A percentile compares a stretch with the other conserved stretches of the same genome.
Conservation (phyloP, 306 rosid species). For the Prunus persica region DNA sequence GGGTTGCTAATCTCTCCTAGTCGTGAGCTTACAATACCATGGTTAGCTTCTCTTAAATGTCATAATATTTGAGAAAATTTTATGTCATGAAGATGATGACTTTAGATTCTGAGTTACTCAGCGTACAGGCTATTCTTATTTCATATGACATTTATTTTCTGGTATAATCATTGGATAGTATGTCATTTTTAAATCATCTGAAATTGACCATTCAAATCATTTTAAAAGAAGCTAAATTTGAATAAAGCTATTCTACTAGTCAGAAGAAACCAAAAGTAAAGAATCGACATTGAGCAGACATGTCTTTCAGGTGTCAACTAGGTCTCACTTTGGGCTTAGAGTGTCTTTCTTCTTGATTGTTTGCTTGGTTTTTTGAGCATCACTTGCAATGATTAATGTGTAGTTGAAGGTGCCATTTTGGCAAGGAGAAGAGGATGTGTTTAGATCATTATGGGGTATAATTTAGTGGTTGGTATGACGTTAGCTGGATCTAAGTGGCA, state of each 20-base stretch:
- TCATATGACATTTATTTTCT: not conserved
- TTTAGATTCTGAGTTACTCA: not conserved
- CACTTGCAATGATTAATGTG: not conserved
- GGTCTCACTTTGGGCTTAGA: not conserved
- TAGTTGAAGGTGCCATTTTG: not conserved
- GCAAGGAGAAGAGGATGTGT: not conserved
- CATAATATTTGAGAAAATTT: not conserved
- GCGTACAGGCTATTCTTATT: not conserved
- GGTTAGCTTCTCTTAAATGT: not conserved
- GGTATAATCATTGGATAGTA: not conserved
- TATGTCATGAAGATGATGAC: not conserved
- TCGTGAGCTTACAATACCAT: not conserved
- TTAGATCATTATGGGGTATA: not conserved
- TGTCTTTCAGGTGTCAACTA: not conserved
- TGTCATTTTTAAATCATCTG: not conserved
- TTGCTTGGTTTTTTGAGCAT: not conserved
- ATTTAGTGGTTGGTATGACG: not conserved
- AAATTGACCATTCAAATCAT: not conserved
- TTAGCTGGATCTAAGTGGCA: not conserved
- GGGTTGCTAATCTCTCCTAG: too few relatives aligned
- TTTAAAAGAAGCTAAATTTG: not conserved
- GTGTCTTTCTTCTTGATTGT: not conserved
- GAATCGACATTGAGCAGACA: not conserved
- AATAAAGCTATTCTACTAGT: not conserved
- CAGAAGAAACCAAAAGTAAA: not conserved